These are phyloP conservation scores for Phytophthora brassicae DNA, from an alignment of 352 stramenopile genomes.

Conservation along the genomic window DNA sequence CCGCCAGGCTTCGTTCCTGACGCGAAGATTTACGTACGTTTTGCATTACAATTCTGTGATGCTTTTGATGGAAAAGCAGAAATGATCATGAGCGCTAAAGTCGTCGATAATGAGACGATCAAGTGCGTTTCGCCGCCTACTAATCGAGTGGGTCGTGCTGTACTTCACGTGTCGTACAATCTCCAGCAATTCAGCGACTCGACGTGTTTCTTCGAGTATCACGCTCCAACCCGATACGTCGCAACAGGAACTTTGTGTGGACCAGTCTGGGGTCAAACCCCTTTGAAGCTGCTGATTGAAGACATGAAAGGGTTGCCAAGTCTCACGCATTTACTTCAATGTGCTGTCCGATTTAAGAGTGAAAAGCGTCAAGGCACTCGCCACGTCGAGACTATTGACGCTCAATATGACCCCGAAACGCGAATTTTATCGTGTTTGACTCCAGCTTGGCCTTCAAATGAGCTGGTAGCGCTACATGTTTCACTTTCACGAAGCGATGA, in stretches of 20 bases:
- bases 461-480: conserved; percentile 48
- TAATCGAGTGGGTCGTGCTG: conserved; percentile 35
- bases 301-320: conserved; percentile 43
- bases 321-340: conserved; percentile 42
- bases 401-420: conserved; percentile 39
- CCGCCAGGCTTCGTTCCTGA: no score
- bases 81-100: conserved; percentile 47
- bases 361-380: conserved; percentile 19
- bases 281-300: conserved; percentile 44
- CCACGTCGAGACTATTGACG: conserved; percentile 32
- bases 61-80: conserved; percentile 39
- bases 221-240: conserved; percentile 43
- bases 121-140: conserved; percentile 46
- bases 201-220: conserved; percentile 72
- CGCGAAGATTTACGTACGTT: conserved; percentile 72
- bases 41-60: conserved; percentile 44
- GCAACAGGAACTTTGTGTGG: conserved; percentile 55
- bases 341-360: conserved; percentile 49
- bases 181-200: conserved; percentile 71
- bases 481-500: conserved; percentile 25
- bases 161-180: conserved; percentile 70
- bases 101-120: conserved; percentile 59
- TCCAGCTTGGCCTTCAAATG: conserved; percentile 59
- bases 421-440: conserved; percentile 41
- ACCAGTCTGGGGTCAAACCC: conserved; percentile 55